Base-by-base conservation (phyloP, 768 basidiomycete species). In the Agaricus bisporus region DNA sequence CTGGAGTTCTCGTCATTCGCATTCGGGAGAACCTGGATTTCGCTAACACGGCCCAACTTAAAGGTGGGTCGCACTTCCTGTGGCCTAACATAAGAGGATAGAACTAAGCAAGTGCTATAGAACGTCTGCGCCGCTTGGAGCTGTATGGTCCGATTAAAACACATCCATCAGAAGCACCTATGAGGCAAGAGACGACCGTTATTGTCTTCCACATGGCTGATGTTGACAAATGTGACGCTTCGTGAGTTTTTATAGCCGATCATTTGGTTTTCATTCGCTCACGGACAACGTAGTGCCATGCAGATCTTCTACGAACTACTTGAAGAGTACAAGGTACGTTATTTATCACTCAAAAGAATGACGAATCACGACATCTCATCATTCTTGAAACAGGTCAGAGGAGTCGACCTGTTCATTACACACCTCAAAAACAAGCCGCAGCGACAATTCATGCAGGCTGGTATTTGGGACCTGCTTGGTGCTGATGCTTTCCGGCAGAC, bases 191-290 rank as follows among this genome's bases (percentile, higher is more conserved):
- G 54, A 85, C 93, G 4, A 80, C 77, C 11, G 83, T 83, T 2
- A 68, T 98, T 20, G 91, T 97, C 18, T 94, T 99, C 68, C 95
- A 98, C 61, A 78, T 98, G 77, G 86, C 87, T 11, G 95, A 98
- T 69, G 88, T 97, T 3, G 91, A 94, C 54, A 80, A 76, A 15
- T 85, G 91, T 56, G 95, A 99, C 66, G 93, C 95, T 7, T 92
- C 91, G 88, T 95, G 63, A 67, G 87, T 71, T 12, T 29, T n/a
- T 5, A 2, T n/a, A 47, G 38, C 17, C 17, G 37, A 15, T 17
- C 26, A 39, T 8, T 43, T 52, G 20, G 11, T n/a, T 43, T 2
- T 68, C 29, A 49, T 20, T 32, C 11, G 36, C 48, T 54, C 4
- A 54, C 49, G 25, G 41, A 17, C 32, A 26, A 29, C 51, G 5